phyloP scores from a whole-genome alignment of 1,284 basidiomycete genomes.

The Mycosarcoma maydis region DNA sequence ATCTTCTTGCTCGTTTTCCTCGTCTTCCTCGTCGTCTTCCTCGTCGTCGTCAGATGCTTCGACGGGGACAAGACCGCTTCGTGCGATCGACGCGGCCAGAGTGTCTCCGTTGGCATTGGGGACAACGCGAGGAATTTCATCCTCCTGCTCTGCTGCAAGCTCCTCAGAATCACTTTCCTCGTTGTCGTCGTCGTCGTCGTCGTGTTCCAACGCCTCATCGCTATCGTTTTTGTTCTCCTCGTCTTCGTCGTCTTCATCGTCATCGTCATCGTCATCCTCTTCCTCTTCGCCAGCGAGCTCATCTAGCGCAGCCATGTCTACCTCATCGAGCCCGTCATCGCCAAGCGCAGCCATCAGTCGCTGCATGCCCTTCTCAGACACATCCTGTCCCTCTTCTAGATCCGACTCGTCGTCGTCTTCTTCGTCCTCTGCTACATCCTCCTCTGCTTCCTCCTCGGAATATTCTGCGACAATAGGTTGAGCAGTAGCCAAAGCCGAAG shows the following conservation, averaged over 20 bases:
- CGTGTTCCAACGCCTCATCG: conserved; percentile 22
- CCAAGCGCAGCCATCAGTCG: conserved; percentile 62
- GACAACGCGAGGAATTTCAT: conserved; percentile 27
- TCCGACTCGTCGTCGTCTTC: conserved; percentile 48
- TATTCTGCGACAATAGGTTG: conserved; percentile 37
- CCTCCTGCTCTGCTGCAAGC: conserved; percentile 19
- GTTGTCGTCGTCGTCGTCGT: conserved; percentile 19
- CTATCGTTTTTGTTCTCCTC: conserved; percentile 32
- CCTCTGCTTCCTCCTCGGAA: conserved; percentile 35
- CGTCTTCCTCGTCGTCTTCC: conserved; percentile 43
- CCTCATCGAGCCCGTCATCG: conserved; percentile 59
- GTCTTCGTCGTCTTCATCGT: conserved; percentile 38
- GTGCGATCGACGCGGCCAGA: conserved; percentile 61
- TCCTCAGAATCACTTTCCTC: conserved; percentile 10
- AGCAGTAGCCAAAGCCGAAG: conserved; percentile 40
- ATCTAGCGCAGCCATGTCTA: conserved; percentile 55
- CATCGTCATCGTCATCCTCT: conserved; percentile 44
- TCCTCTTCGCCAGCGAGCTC: conserved; percentile 40
- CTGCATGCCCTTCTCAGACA: conserved; percentile 60
- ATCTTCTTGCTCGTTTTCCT: conserved; percentile 27
- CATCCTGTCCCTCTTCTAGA: conserved; percentile 60
- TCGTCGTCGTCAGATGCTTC: conserved; percentile 50
- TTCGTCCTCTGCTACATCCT: conserved; percentile 26
- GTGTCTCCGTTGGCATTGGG: conserved; percentile 56
- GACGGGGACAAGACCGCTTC: conserved; percentile 54